Evolutionary conservation across 352 stramenopile genomes (phyloP).

Genomic region (Globisporangium okanoganense): DNA sequence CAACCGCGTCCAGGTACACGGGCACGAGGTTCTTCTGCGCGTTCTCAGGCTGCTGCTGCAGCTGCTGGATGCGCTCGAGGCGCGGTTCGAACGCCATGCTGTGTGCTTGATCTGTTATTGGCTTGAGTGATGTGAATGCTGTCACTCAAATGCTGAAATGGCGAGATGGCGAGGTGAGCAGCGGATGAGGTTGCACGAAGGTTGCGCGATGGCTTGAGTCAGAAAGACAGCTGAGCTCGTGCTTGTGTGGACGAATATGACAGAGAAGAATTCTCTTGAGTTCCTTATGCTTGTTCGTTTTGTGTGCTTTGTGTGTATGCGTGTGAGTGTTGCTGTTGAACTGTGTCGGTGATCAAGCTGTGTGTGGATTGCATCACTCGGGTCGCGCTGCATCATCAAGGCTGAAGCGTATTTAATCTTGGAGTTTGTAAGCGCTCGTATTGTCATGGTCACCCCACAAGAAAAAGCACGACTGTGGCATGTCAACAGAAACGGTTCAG

Average conservation of each 20-base stretch:
- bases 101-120: neutral
- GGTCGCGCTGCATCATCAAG: slow-evolving; percentile 5
- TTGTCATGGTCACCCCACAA: slow-evolving; percentile 7
- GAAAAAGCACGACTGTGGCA: slow-evolving; percentile 14
- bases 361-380: slow-evolving; percentile 5
- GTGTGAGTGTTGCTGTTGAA: neutral
- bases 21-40: slow-evolving; percentile 82
- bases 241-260: slow-evolving; percentile 7
- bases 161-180: slow-evolving; percentile 5
- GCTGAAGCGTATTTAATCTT: neutral
- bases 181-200: slow-evolving; percentile 11
- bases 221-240: neutral
- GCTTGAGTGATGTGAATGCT: neutral
- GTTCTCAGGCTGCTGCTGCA: slow-evolving; percentile 51
- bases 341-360: neutral
- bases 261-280: neutral
- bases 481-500: slow-evolving; percentile 7
- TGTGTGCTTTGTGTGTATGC: neutral
- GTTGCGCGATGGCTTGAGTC: neutral
- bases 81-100: slow-evolving; percentile 57
- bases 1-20: slow-evolving; percentile 80
- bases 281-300: neutral
- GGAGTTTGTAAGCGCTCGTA: neutral
- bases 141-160: slow-evolving; percentile 10
- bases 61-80: slow-evolving; percentile 60